phyloP scores from a whole-genome alignment of 805 yeast genomes.

The Yamadazyma paraphyllophila region DNA sequence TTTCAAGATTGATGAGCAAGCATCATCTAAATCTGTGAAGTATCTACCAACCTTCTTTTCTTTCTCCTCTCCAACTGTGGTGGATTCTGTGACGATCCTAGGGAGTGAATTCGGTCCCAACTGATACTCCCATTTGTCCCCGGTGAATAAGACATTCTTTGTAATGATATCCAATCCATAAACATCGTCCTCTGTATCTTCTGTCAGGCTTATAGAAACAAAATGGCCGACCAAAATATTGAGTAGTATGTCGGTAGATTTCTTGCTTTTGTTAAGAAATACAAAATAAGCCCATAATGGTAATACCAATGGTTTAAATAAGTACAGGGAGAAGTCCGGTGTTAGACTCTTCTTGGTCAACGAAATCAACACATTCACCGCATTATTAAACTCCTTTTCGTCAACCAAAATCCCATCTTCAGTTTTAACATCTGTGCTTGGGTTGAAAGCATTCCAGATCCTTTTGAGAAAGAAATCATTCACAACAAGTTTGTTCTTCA shows the following conservation, averaged over 20 bases:
- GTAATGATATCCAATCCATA: conserved; percentile 30
- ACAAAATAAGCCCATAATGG: conserved; percentile 46
- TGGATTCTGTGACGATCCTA: conserved; percentile 21
- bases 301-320: conserved; percentile 31
- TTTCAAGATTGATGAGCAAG: conserved; percentile 28
- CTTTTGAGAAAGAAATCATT: conserved; percentile 57
- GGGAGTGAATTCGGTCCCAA: conserved; percentile 40
- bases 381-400: conserved; percentile 56
- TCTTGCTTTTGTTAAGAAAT: conserved; percentile 29
- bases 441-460: conserved; percentile 47
- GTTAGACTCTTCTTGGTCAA: conserved; percentile 44
- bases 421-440: conserved; percentile 17
- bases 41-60: conserved; percentile 28
- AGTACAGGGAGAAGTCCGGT: conserved; percentile 21
- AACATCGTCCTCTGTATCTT: conserved; percentile 14
- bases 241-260: conserved; percentile 33
- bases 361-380: conserved; percentile 64
- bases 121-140: conserved; percentile 39
- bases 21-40: conserved; percentile 26
- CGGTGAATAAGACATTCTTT: conserved; percentile 30
- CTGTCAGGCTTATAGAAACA: conserved; percentile 20
- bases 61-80: conserved; percentile 10
- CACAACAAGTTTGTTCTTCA: conserved; percentile 47
- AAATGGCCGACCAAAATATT: conserved; percentile 40
- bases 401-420: conserved; percentile 30